These are phyloP conservation scores for Hebeloma cylindrosporum DNA, from an alignment of 768 basidiomycete species.

Conservation along the genomic window DNA sequence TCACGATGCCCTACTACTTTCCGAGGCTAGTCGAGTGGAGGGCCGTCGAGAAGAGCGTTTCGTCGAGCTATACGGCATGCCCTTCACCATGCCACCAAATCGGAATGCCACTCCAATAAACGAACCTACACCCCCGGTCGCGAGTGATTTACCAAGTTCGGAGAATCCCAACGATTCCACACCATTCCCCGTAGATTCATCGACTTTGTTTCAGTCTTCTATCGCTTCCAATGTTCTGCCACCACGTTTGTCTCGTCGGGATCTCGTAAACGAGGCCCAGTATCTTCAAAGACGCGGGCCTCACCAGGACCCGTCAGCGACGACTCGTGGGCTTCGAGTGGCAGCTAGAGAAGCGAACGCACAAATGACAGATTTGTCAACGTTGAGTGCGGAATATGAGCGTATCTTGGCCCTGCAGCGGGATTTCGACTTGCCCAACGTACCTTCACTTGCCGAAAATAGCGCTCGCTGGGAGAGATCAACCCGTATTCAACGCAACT, in stretches of 20 bases:
- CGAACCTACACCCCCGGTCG: too few relatives aligned
- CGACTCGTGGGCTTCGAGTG: conserved; percentile 25
- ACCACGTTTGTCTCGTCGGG: conserved; percentile 17
- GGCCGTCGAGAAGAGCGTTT: background rate
- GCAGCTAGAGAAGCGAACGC: conserved; percentile 22
- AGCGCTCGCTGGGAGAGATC: conserved; percentile 8
- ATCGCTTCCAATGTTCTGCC: conserved; percentile 7
- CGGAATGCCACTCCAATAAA: too few relatives aligned
- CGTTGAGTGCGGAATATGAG: conserved; percentile 11
- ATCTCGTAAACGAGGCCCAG: conserved; percentile 4
- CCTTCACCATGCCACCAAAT: too few relatives aligned
- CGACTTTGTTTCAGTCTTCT: conserved; percentile 5
- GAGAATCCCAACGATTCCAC: too few relatives aligned
- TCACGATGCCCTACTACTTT: conserved; percentile 38
- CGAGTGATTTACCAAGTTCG: too few relatives aligned
- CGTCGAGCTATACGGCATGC: too few relatives aligned
- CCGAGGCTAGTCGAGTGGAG: conserved; percentile 15
- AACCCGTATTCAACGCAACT: background rate
- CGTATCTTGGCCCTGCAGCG: conserved; percentile 7
- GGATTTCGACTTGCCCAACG: background rate
- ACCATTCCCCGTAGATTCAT: background rate
- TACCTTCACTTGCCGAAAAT: conserved; percentile 1
- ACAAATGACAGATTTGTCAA: conserved; percentile 1
- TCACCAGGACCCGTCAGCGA: conserved; percentile 17
- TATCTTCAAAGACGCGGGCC: conserved; percentile 4